A percentile compares a stretch with the other conserved stretches of the same genome.
Conservation (phyloP, 192 early-diverging fungal genomes). For the Gaertneriomyces sp. region DNA sequence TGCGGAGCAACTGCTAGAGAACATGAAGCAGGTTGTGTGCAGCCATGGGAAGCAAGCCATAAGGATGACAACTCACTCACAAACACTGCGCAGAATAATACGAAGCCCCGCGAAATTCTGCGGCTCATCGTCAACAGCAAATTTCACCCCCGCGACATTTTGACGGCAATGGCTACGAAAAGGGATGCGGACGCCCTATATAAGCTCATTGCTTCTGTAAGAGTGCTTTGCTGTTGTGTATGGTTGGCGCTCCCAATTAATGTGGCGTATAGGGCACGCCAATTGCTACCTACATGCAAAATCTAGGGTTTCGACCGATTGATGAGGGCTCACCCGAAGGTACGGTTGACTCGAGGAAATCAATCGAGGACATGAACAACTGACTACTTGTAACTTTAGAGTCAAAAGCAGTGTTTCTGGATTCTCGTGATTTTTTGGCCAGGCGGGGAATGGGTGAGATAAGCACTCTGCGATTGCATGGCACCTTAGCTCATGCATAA, state of each 20-base stretch:
- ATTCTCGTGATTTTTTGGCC: constrained; percentile 10
- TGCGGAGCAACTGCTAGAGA: constrained; percentile 28
- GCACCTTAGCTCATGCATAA: constrained; percentile 9
- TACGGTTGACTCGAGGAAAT: constrained; percentile 7
- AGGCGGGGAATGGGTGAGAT: neutral
- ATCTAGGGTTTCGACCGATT: constrained; percentile 29
- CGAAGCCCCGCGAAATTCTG: constrained; percentile 37
- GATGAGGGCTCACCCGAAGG: constrained; percentile 7
- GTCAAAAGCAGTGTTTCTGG: constrained; percentile 16
- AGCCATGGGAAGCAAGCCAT: neutral
- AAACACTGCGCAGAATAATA: constrained; percentile 30
- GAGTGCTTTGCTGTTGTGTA: neutral
- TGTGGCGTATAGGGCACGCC: constrained; percentile 25
- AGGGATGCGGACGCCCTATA: constrained; percentile 31
- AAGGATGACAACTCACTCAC: neutral
- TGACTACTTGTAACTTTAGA: constrained; percentile 6
- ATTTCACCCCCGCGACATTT: constrained; percentile 49
- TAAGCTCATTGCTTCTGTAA: constrained; percentile 8
- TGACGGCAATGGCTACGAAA: constrained; percentile 39
- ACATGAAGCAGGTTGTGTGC: constrained; percentile 47
- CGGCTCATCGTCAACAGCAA: constrained; percentile 41
- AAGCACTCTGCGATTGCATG: neutral
- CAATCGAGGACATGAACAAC: neutral
- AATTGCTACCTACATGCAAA: constrained; percentile 34
- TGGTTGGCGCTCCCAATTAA: neutral